phyloP scores from a whole-genome alignment of 2,329 filamentous ascomycete genomes.

The Verticillium isaacii region DNA sequence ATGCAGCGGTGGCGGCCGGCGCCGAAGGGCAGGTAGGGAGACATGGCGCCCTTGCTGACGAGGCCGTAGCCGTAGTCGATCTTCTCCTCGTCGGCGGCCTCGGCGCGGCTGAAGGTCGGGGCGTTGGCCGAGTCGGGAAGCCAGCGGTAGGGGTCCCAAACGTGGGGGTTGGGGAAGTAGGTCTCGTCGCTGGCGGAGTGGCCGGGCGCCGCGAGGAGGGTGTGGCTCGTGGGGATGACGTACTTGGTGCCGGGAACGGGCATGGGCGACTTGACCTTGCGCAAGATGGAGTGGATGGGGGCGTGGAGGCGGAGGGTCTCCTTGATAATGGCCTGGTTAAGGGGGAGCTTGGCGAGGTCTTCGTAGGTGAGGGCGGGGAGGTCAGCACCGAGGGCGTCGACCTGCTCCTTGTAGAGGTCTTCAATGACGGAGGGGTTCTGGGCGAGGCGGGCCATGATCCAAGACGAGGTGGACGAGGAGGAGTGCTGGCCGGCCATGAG shows the following conservation, averaged over 20 bases:
- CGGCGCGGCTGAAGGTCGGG: conserved; percentile 37
- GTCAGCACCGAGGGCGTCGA: conserved; percentile 65
- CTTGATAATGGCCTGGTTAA: conserved; percentile 82
- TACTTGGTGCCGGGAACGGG: conserved; percentile 77
- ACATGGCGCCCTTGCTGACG: conserved; percentile 83
- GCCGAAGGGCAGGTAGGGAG: conserved; percentile 90
- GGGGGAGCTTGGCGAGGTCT: conserved; percentile 69
- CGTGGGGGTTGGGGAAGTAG: conserved; percentile 76
- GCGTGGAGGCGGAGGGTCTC: conserved; percentile 89
- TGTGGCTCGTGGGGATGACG: conserved; percentile 74
- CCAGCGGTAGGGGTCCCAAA: conserved; percentile 93
- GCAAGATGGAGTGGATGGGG: conserved; percentile 92
- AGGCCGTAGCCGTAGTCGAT: conserved; percentile 92
- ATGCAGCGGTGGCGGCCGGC: conserved; percentile 92
- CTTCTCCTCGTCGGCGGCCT: conserved; percentile 62
- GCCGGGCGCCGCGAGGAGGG: conserved; percentile 79
- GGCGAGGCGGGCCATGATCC: conserved; percentile 80
- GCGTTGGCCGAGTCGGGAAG: conserved; percentile 57
- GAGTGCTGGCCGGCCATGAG: conserved; percentile 92
- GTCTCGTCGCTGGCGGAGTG: conserved; percentile 67
- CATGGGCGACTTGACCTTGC: conserved; percentile 86
- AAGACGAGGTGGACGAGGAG: conserved; percentile 76
- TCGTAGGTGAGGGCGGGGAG: conserved; percentile 74
- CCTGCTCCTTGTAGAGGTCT: conserved; percentile 79
- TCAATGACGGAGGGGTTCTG: conserved; percentile 72